Evolutionary conservation across 768 basidiomycete species (phyloP), one percentile per base, ranked within the genome.

Genomic region (Inosperma sp.): DNA sequence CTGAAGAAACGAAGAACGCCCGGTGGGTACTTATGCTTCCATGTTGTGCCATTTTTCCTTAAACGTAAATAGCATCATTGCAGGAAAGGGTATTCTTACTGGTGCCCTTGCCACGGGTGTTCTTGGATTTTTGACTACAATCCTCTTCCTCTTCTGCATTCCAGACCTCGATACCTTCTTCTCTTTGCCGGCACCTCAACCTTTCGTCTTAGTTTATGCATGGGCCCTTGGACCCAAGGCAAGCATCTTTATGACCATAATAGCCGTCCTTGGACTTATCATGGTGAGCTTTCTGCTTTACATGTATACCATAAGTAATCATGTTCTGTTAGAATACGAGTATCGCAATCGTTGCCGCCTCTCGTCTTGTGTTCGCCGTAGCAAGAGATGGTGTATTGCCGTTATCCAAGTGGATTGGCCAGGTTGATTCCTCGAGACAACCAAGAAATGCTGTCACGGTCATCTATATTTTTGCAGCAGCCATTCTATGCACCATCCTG

Each of bases 361-460:
- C 91, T 10, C 81, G 93, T 4, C 77, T 96, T 22, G 78, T 96
- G 33, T 96, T 88, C 61, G 93, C 93, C 7, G 87, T 96, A 37
- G 93, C 93, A n/a, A 84, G 93, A 47, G 93, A 96, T 59, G 93
- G 93, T 23, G 89, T 94, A 0, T 73, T 96, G 9, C 93, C 93
- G 1, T 64, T 88, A 40, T 92, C 88, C 0, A 53, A 69, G 10
- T 95, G 92, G 93, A 86, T 96, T 46, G 83, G 88, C 36, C 68
- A 75, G 53, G 87, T 94, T 34, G 83, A 87, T 42, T 55, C 66
- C 0, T 67, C 76, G 13, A 85, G 88, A 2, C 88, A 93, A 59
- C 93, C 93, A 0, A 77, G 73, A 49, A 85, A 92, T 62, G 93
- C 93, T 10, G 83, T 94, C 14, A 89, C 89, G 3, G 83, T 94